phyloP scores from a whole-genome alignment of 2,329 filamentous ascomycete genomes.

The Bipolaris sorokiniana region DNA sequence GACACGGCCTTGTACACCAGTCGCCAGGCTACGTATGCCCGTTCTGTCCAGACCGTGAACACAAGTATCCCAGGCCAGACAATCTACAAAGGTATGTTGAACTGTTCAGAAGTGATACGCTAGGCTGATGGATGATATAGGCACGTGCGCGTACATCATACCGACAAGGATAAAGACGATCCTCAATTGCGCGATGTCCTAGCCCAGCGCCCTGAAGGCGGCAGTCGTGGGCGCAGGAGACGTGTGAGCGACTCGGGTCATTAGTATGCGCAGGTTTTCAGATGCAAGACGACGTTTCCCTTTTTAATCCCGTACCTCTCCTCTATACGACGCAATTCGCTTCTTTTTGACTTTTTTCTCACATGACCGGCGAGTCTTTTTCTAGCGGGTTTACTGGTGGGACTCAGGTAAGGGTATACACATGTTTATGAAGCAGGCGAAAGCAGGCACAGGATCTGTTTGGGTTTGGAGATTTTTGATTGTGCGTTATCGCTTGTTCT shows the following conservation, averaged over 20 bases:
- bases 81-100: constrained; percentile 83
- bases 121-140: constrained; percentile 53
- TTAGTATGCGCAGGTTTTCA: not conserved
- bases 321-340: not conserved
- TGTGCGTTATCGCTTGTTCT: no score
- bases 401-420: no score
- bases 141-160: constrained; percentile 91
- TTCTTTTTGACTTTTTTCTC: no score
- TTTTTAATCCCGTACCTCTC: not conserved
- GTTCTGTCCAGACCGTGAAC: constrained; percentile 91
- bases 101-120: not conserved
- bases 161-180: constrained; percentile 89
- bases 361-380: no score
- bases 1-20: constrained; percentile 87
- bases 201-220: constrained; percentile 82
- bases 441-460: no score
- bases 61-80: constrained; percentile 92
- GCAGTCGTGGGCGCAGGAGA: constrained; percentile 77
- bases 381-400: no score
- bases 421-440: no score
- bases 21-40: constrained; percentile 96
- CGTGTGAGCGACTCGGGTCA: constrained; percentile 54
- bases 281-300: not conserved
- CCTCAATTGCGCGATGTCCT: constrained; percentile 80
- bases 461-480: no score